Evolutionary conservation across 805 yeast species (phyloP).

Genomic region (Wickerhamiella kazuoi): DNA sequence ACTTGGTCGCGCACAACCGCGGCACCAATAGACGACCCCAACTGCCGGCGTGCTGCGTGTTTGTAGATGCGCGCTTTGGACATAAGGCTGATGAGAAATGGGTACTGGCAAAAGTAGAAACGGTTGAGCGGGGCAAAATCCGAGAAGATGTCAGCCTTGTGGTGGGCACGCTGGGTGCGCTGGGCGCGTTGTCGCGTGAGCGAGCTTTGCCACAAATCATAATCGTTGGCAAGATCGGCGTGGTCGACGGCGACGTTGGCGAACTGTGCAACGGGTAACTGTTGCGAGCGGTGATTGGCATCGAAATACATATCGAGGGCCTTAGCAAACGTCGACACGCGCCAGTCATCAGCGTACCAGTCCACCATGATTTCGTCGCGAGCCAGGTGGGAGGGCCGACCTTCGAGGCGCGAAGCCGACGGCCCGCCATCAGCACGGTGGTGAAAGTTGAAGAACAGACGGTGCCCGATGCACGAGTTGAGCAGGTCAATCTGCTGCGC

Average conservation of each 20-base stretch:
- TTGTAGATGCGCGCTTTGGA: conserved; percentile 66
- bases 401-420: not conserved
- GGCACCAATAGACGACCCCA: conserved; percentile 8
- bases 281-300: conserved; percentile 28
- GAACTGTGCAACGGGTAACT: conserved; percentile 29
- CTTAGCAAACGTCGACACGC: conserved; percentile 46
- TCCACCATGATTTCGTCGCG: conserved; percentile 21
- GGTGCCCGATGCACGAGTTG: conserved; percentile 65
- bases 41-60: conserved; percentile 22
- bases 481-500: conserved; percentile 41
- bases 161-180: not conserved
- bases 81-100: conserved; percentile 66
- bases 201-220: conserved; percentile 55
- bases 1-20: not conserved
- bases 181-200: conserved; percentile 1
- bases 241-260: conserved; percentile 73
- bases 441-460: conserved; percentile 30
- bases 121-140: conserved; percentile 4
- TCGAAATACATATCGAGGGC: conserved; percentile 36
- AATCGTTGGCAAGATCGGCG: conserved; percentile 60
- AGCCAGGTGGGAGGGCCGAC: conserved; percentile 8
- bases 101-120: conserved; percentile 63
- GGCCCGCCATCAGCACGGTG: conserved; percentile 6
- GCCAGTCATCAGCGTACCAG: conserved; percentile 72
- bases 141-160: conserved; percentile 2